Evolutionary conservation across 768 basidiomycete genomes (phyloP).

Genomic region (Galerina sulciceps): DNA sequence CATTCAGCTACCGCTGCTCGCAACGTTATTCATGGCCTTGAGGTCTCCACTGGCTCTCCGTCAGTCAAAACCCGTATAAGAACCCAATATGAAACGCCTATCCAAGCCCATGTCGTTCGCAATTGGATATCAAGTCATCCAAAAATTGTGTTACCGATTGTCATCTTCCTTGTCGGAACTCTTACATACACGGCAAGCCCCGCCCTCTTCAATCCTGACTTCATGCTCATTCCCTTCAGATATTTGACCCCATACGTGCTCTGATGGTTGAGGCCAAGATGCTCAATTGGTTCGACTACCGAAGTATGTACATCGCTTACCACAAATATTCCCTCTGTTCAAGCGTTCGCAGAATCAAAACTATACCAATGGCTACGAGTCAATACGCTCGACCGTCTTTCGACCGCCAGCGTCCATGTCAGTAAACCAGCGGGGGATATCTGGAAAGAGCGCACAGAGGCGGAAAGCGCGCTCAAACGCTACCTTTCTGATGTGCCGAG

Average conservation of each 20-base stretch:
- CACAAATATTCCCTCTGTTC: not conserved
- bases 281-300: slow-evolving; percentile 82
- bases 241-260: slow-evolving; percentile 91
- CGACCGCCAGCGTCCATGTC: slow-evolving; percentile 23
- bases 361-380: slow-evolving; percentile 78
- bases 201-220: not conserved
- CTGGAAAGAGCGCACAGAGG: slow-evolving; percentile 88
- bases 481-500: slow-evolving; percentile 84
- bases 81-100: slow-evolving; percentile 62
- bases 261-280: slow-evolving; percentile 84
- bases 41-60: slow-evolving; percentile 32
- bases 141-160: slow-evolving; percentile 75
- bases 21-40: slow-evolving; percentile 75
- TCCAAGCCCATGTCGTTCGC: slow-evolving; percentile 68
- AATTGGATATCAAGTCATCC: slow-evolving; percentile 91
- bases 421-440: slow-evolving; percentile 36
- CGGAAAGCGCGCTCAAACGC: slow-evolving; percentile 63
- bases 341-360: slow-evolving; percentile 53
- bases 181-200: slow-evolving; percentile 81
- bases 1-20: slow-evolving; percentile 81
- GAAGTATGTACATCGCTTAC: slow-evolving; percentile 45
- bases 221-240: slow-evolving; percentile 44
- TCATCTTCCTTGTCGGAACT: slow-evolving; percentile 89
- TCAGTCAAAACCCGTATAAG: slow-evolving; percentile 51
- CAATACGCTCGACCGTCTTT: slow-evolving; percentile 61